These are phyloP conservation scores for Pseudonitzschia delicatissima DNA, from an alignment of 108 stramenopile genomes.

Conservation along the genomic window DNA sequence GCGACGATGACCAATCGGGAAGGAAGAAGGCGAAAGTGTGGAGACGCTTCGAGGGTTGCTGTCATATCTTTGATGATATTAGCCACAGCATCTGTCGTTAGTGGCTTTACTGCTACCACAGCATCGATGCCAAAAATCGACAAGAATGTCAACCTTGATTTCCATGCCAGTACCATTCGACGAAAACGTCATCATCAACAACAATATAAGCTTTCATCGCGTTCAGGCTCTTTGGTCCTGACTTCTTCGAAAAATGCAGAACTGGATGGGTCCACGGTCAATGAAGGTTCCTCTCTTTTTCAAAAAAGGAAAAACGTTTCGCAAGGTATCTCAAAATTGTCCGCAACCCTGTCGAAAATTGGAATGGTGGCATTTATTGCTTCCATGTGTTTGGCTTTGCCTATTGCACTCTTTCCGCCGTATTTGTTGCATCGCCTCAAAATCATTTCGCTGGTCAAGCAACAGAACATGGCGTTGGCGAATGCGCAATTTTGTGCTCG, in stretches of 20 bases:
- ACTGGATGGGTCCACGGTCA: not conserved
- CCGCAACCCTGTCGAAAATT: constrained; percentile 13
- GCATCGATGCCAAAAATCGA: not conserved
- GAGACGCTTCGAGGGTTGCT: too few species aligned
- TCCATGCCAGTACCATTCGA: not conserved
- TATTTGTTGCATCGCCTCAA: constrained; percentile 43
- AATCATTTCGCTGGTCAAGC: constrained; percentile 16
- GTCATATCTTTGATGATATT: too few species aligned
- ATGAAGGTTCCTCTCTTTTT: not conserved
- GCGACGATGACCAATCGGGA: too few species aligned
- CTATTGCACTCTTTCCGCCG: constrained; percentile 65
- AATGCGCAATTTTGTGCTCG: constrained; percentile 74
- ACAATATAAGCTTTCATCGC: not conserved
- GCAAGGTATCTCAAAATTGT: constrained; percentile 1
- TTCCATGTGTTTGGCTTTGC: constrained; percentile 76
- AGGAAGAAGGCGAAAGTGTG: too few species aligned
- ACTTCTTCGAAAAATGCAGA: not conserved
- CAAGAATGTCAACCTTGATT: not conserved
- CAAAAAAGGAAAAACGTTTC: not conserved
- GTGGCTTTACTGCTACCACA: not conserved
- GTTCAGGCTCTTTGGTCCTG: not conserved
- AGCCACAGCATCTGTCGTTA: not conserved
- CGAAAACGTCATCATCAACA: not conserved
- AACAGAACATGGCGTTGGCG: constrained; percentile 49
- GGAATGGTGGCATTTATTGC: constrained; percentile 71